Percentiles rank a stretch among this genome's conserved stretches.
These are phyloP conservation scores for Alternaria solani DNA, from an alignment of 2,329 filamentous ascomycete genomes.

Conservation along the genomic window DNA sequence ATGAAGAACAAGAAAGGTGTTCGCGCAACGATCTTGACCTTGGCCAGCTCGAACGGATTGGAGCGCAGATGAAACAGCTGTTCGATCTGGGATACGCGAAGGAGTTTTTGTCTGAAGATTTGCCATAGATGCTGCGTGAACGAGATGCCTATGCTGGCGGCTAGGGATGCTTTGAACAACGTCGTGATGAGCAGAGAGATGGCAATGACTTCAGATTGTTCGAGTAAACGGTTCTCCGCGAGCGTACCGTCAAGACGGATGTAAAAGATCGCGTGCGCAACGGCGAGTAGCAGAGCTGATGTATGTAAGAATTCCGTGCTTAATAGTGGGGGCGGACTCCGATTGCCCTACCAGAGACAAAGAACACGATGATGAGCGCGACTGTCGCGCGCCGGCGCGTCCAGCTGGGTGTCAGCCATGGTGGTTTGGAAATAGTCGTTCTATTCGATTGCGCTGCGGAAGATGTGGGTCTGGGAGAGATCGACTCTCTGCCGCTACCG, in stretches of 20 bases:
- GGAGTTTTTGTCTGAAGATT: neutral
- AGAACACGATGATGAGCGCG: neutral
- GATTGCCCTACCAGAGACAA: neutral
- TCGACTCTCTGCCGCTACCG: neutral
- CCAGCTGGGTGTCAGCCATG: neutral
- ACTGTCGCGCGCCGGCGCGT: neutral
- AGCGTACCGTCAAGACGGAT: neutral
- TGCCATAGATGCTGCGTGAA: constrained; percentile 18
- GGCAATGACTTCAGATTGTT: constrained; percentile 5
- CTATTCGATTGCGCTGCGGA: neutral
- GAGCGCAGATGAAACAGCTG: constrained; percentile 3
- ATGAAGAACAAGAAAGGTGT: neutral
- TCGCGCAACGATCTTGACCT: neutral
- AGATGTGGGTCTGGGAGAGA: neutral
- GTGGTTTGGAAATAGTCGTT: neutral
- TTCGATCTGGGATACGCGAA: neutral
- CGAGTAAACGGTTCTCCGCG: neutral
- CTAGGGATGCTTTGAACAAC: neutral
- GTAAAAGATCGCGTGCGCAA: neutral
- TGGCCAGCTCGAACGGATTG: neutral
- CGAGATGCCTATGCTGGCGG: neutral
- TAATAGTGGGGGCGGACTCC: neutral
- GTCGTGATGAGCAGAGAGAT: constrained; percentile 12
- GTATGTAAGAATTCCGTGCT: neutral
- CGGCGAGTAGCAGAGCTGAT: neutral